These are phyloP conservation scores for Xylariaceae sp. DNA, from an alignment of 2,329 filamentous ascomycete species.

Conservation along the genomic window DNA sequence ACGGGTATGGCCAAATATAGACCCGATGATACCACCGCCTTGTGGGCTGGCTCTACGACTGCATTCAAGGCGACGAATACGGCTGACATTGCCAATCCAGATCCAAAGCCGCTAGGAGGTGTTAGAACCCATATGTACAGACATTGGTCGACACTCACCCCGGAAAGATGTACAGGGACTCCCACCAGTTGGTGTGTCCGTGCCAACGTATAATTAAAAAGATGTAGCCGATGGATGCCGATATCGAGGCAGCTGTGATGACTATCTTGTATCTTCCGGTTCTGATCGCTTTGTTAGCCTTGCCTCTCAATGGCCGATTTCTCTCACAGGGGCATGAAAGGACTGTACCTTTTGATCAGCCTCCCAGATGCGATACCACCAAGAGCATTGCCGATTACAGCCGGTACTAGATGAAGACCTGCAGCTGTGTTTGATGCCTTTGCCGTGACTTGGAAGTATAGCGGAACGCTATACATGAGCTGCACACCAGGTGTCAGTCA, in stretches of 20 bases:
- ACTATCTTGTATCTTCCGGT: constrained; percentile 60
- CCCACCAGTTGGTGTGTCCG: constrained; percentile 49
- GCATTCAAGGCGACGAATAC: constrained; percentile 47
- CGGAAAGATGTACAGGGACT: constrained; percentile 58
- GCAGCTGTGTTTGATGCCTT: constrained; percentile 54
- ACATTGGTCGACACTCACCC: constrained; percentile 23
- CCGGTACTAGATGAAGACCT: constrained; percentile 59
- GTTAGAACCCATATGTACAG: not conserved
- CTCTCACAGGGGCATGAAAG: not conserved
- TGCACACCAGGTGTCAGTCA: constrained; percentile 15
- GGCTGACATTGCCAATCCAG: constrained; percentile 30
- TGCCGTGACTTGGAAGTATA: constrained; percentile 66
- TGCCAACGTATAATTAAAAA: constrained; percentile 56
- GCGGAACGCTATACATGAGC: constrained; percentile 61
- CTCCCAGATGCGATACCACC: constrained; percentile 58
- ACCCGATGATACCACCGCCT: constrained; percentile 45
- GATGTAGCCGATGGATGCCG: constrained; percentile 42
- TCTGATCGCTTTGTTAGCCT: constrained; percentile 20
- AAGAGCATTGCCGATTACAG: constrained; percentile 62
- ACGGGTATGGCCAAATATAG: constrained; percentile 42
- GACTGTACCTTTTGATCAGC: constrained; percentile 43
- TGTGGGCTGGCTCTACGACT: constrained; percentile 37
- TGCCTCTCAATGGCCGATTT: not conserved
- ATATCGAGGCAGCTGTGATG: constrained; percentile 44
- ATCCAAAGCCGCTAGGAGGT: constrained; percentile 41